These are phyloP conservation scores for Dictyostelium intermedium DNA, from an alignment of 78 protist genomes.

Conservation along the genomic window DNA sequence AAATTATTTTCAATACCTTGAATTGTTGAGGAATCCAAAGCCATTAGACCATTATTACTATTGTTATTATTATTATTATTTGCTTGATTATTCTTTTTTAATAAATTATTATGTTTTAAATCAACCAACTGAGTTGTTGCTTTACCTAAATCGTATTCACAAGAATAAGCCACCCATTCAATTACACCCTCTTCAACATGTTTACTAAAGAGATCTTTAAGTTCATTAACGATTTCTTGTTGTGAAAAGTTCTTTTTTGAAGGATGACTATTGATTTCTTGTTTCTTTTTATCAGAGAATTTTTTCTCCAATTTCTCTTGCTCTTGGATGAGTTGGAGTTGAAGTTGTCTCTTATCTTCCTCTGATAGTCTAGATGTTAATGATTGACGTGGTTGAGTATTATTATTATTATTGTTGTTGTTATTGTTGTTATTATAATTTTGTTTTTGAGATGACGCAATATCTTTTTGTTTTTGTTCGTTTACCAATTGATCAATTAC, in stretches of 20 bases:
- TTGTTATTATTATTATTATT: background rate
- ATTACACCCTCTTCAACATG: constrained; percentile 74
- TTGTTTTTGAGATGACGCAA: background rate
- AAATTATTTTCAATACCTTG: background rate
- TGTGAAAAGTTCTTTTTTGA: constrained; percentile 44
- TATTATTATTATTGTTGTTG: background rate
- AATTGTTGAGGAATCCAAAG: background rate
- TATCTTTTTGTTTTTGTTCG: constrained; percentile 42
- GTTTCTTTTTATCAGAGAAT: constrained; percentile 23
- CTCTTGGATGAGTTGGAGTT: constrained; percentile 58
- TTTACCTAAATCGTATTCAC: constrained; percentile 56
- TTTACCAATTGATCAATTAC: constrained; percentile 69
- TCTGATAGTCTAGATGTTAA: constrained; percentile 49
- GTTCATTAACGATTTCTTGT: constrained; percentile 58
- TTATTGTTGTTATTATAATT: background rate
- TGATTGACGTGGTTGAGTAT: background rate
- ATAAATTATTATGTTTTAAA: constrained; percentile 33
- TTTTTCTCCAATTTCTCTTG: constrained; percentile 72
- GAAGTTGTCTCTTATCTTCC: constrained; percentile 41
- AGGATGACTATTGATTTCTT: constrained; percentile 34
- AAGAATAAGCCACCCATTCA: constrained; percentile 72
- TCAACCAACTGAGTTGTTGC: constrained; percentile 57
- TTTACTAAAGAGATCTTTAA: constrained; percentile 44
- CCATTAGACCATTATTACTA: background rate
- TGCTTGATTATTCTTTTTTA: constrained; percentile 13